Conservation (phyloP, 192 early-diverging fungal genomes). For the Coemansia sp. region DNA sequence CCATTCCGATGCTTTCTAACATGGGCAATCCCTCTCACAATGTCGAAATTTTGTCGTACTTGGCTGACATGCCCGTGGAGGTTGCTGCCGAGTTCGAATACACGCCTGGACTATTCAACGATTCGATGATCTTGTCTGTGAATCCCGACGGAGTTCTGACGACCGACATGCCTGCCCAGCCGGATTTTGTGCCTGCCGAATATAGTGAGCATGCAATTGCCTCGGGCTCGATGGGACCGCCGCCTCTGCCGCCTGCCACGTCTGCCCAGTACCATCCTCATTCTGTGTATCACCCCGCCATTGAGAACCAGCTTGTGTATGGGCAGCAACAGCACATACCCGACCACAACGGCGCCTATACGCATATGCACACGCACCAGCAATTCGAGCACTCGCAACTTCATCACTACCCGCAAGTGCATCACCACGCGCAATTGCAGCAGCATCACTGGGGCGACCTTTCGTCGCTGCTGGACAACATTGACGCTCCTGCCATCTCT, state of each 20-base stretch:
- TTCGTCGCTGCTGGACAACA: neutral
- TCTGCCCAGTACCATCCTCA: neutral
- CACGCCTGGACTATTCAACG: conserved; percentile 12
- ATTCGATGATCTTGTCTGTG: conserved; percentile 16
- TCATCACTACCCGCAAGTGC: conserved; percentile 5
- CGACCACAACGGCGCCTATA: neutral
- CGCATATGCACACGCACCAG: conserved; percentile 4
- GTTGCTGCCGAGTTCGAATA: conserved; percentile 7
- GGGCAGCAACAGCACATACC: neutral
- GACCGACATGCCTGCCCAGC: neutral
- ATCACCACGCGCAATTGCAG: conserved; percentile 5
- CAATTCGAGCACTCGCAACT: conserved; percentile 1
- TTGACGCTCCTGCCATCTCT: neutral
- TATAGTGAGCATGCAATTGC: neutral
- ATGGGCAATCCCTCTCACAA: neutral
- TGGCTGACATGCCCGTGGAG: conserved; percentile 2
- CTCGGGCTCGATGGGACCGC: neutral
- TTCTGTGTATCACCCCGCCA: neutral
- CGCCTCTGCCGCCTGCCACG: neutral
- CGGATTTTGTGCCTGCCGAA: conserved; percentile 2
- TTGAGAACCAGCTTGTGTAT: neutral
- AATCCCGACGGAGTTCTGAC: neutral
- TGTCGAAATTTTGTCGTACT: conserved; percentile 9
- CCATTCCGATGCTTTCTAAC: conserved; percentile 3
- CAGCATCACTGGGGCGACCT: neutral